Conservation (phyloP, 1,139 yeast genomes). For the Martiniozyma asiatica region DNA sequence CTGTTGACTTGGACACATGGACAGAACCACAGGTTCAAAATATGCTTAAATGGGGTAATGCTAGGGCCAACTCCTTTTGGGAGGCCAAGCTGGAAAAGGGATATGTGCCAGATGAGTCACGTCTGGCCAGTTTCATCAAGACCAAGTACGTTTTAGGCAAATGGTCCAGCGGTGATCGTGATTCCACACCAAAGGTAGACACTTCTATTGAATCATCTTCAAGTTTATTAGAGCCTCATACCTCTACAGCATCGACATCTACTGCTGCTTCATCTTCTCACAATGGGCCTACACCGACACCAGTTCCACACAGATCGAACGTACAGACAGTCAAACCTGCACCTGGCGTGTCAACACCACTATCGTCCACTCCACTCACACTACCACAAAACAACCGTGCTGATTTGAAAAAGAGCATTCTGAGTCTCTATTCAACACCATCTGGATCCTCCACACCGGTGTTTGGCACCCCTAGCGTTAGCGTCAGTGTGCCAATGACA, state of each 20-base stretch:
- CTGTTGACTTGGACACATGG: constrained; percentile 95
- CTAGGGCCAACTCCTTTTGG: constrained; percentile 67
- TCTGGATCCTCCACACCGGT: too few species aligned
- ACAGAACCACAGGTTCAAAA: constrained; percentile 80
- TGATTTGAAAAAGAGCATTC: constrained; percentile 84
- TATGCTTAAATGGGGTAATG: constrained; percentile 83
- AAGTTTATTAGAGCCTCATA: neutral
- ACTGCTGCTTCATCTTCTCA: constrained; percentile 4
- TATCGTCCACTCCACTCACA: too few species aligned
- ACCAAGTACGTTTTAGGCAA: constrained; percentile 85
- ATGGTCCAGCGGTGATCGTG: constrained; percentile 75
- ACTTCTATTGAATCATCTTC: constrained; percentile 13
- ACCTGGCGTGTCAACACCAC: constrained; percentile 19
- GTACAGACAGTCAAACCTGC: constrained; percentile 7
- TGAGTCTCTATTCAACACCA: constrained; percentile 78
- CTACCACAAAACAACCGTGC: too few species aligned
- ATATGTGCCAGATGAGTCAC: constrained; percentile 74
- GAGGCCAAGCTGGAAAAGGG: constrained; percentile 61
- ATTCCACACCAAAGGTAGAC: too few species aligned
- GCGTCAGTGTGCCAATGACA: too few species aligned
- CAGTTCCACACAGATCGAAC: constrained; percentile 1
- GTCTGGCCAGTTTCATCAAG: constrained; percentile 78
- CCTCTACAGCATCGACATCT: constrained; percentile 4
- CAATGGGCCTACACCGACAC: constrained; percentile 4
- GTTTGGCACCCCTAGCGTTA: too few species aligned